A percentile compares a stretch with the other conserved stretches of the same genome.
Conservation (phyloP, 345 rosid genomes). For the Populus alba region DNA sequence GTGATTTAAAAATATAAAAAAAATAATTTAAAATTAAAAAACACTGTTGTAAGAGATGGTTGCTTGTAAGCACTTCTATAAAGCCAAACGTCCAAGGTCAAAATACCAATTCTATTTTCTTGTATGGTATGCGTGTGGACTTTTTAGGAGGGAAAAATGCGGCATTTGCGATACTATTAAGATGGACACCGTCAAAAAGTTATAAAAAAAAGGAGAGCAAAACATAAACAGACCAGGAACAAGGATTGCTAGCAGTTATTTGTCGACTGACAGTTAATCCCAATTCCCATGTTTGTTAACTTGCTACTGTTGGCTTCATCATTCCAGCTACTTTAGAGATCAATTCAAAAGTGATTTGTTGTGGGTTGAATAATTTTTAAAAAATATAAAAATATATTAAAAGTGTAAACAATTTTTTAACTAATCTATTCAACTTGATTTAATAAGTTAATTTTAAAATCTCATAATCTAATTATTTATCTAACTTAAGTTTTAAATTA, state of each 20-base stretch:
- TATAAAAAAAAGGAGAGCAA: background rate
- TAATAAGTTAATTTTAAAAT: no score
- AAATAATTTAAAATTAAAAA: no score
- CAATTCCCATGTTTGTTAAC: background rate
- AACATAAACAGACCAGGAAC: constrained; percentile 2
- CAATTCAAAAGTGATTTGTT: no score
- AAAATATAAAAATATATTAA: no score
- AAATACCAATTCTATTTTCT: background rate
- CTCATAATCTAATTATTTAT: no score
- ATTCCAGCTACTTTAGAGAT: background rate
- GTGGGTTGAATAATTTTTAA: no score
- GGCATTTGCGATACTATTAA: background rate
- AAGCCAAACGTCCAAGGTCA: background rate
- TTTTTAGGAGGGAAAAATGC: background rate
- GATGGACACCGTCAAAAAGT: background rate
- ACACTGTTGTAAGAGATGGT: background rate
- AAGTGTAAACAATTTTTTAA: no score
- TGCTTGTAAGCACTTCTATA: constrained; percentile 16
- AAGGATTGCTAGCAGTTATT: constrained; percentile 18
- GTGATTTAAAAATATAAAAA: no score
- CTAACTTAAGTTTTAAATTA: no score
- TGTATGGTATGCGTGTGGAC: background rate
- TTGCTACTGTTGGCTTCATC: background rate
- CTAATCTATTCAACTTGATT: no score
- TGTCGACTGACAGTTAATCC: constrained; percentile 26